Evolutionary conservation across 164 flowering plant species (phyloP), one percentile per base, ranked within the genome.

Genomic region (Santalum album): DNA sequence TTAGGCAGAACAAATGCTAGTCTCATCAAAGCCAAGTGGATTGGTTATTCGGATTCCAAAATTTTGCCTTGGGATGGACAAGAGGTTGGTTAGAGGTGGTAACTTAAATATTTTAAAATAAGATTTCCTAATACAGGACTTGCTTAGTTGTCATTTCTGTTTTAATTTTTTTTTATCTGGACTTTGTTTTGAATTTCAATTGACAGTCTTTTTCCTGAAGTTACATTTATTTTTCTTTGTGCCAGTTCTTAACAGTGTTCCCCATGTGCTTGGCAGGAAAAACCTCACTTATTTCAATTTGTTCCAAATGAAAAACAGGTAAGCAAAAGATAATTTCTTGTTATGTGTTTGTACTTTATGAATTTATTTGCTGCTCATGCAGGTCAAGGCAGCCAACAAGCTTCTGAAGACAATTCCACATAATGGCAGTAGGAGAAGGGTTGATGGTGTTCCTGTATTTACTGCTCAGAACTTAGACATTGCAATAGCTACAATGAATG

Each of bases 371-470:
- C 42, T 47, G 17, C 15, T 63, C 38, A 18, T 68, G 42, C 71
- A 91, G 98, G 90, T 91, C 50, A 88, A 83, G 69, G 89, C 76
- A 64, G 98, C 96, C 43, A 86, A 84, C 63, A 84, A 76, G 54
- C 86, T 91, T 75, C 77, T 88, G 12, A 88, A 76, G 73, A 55
- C 54, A 59, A 63, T 67, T 23, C 72, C 82, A 21, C 78, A 62
- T 10, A 68, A 53, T 60, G 71, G 53, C 57, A 76, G 80, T 19
- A 69, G 36, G 35, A 72, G 56, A 63, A 81, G 48, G 53, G 66
- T 92, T 49, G 77, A 81, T 35, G 98, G 98, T 20, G 95, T 92
- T 70, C 98, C 96, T 40, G 96, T 92, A 34, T 92, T 92, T 67
- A 74, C 86, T 60, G 90, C 98, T 57, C 83, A 83, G 55, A 92